Conservation (phyloP, 2,329 filamentous ascomycete species). For the Clonostachys rhizophaga region DNA sequence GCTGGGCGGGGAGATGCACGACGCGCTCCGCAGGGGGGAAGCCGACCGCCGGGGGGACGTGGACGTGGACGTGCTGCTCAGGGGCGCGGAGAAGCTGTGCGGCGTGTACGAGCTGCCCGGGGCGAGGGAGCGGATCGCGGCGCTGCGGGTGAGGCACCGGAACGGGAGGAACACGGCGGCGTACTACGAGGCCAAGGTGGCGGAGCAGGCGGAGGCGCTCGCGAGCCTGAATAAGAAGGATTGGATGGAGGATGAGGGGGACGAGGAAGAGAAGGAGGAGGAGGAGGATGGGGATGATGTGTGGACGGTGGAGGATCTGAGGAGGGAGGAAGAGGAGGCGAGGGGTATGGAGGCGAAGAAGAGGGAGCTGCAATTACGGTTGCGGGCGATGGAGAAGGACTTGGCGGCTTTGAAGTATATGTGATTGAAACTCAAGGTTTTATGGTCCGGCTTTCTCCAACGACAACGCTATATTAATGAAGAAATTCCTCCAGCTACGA, state of each 20-base stretch:
- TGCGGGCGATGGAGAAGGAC: conserved; percentile 51
- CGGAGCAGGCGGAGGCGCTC: conserved; percentile 69
- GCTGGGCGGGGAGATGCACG: conserved; percentile 80
- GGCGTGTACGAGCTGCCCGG: conserved; percentile 81
- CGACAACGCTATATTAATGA: not conserved
- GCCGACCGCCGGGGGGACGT: conserved; percentile 50
- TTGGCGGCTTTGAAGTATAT: conserved; percentile 48
- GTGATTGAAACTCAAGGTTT: conserved; percentile 23
- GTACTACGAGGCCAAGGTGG: conserved; percentile 77
- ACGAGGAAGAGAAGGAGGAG: conserved; percentile 43
- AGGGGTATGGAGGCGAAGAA: conserved; percentile 52
- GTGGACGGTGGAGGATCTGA: conserved; percentile 65
- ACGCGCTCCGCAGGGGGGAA: conserved; percentile 62
- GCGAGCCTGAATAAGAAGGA: conserved; percentile 64
- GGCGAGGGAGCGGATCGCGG: conserved; percentile 69
- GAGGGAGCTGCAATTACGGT: conserved; percentile 45
- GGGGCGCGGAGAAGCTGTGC: conserved; percentile 86
- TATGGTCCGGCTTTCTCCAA: not conserved
- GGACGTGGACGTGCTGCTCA: conserved; percentile 79
- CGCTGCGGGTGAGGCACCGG: conserved; percentile 65
- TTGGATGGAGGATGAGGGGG: conserved; percentile 48
- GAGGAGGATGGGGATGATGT: conserved; percentile 50
- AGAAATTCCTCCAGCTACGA: not conserved
- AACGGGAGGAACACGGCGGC: conserved; percentile 69
- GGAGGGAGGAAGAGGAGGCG: conserved; percentile 63